These are phyloP conservation scores for Lolium rigidum DNA, from an alignment of 176 grass and related monocot species.

Conservation along the genomic window DNA sequence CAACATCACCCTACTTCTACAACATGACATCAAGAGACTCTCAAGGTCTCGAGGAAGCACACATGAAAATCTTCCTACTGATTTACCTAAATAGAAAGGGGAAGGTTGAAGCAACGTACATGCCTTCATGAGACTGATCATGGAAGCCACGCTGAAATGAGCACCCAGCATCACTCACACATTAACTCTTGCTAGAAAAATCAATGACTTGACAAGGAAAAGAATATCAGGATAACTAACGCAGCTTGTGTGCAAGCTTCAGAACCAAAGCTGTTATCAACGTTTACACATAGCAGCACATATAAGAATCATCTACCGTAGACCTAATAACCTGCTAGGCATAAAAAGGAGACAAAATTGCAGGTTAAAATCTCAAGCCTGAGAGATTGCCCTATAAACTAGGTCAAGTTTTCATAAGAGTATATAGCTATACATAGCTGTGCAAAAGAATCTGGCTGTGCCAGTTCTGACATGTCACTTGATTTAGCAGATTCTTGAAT, in stretches of 20 bases:
- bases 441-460: constrained; percentile 45
- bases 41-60: not conserved
- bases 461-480: constrained; percentile 35
- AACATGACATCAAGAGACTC: not conserved
- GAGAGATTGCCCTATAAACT: constrained; percentile 38
- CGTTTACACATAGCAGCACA: constrained; percentile 42
- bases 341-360: constrained; percentile 58
- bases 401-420: constrained; percentile 42
- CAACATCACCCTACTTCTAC: not conserved
- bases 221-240: not conserved
- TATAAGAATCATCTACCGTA: constrained; percentile 37
- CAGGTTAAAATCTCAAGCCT: constrained; percentile 44
- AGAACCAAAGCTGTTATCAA: not conserved
- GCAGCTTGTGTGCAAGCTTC: constrained; percentile 36
- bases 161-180: not conserved
- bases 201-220: not conserved
- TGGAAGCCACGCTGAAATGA: not conserved
- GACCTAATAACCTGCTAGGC: constrained; percentile 43
- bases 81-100: not conserved
- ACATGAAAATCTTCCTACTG: not conserved
- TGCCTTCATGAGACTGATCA: not conserved
- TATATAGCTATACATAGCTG: constrained; percentile 55
- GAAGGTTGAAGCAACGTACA: not conserved
- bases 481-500: constrained; percentile 26
- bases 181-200: constrained; percentile 21